A percentile compares a stretch with the other conserved stretches of the same genome.
phyloP scores from a whole-genome alignment of 441 rosid species.

The Jatropha multifida region DNA sequence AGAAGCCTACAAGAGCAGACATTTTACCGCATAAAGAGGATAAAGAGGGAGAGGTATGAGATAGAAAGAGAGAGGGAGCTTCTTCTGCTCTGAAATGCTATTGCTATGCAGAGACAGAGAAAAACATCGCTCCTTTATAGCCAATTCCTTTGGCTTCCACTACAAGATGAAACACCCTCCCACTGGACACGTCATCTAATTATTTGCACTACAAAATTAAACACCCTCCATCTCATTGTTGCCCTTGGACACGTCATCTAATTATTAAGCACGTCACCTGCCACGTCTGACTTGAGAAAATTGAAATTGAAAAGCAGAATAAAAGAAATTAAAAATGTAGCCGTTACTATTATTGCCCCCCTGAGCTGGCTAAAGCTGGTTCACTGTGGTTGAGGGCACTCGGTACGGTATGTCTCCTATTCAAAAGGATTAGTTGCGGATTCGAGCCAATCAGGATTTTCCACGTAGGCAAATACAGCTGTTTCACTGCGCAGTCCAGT shows the following conservation, averaged over 20 bases:
- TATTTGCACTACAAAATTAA: constrained; percentile 11
- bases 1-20: constrained; percentile 7
- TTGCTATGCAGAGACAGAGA: background rate
- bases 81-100: constrained; percentile 12
- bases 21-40: constrained; percentile 27
- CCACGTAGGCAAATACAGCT: constrained; percentile 42
- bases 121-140: constrained; percentile 36
- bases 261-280: constrained; percentile 35
- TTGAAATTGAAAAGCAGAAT: constrained; percentile 2
- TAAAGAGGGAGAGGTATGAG: background rate
- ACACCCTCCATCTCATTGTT: background rate
- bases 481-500: constrained; percentile 41
- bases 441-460: background rate
- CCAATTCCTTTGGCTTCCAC: constrained; percentile 24
- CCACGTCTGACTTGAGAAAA: constrained; percentile 30
- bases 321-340: constrained; percentile 42
- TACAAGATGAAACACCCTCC: constrained; percentile 2
- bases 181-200: constrained; percentile 19
- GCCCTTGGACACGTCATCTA: constrained; percentile 21
- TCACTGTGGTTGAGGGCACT: constrained; percentile 27
- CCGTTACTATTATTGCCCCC: constrained; percentile 47
- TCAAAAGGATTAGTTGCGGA: constrained; percentile 6
- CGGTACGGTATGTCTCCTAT: constrained; percentile 29
- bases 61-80: background rate
- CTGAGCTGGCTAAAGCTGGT: constrained; percentile 50